Evolutionary conservation across 371 early-diverging fungal genomes (phyloP), one percentile per base, ranked within the genome.

Genomic region (Spiromyces aspiralis): DNA sequence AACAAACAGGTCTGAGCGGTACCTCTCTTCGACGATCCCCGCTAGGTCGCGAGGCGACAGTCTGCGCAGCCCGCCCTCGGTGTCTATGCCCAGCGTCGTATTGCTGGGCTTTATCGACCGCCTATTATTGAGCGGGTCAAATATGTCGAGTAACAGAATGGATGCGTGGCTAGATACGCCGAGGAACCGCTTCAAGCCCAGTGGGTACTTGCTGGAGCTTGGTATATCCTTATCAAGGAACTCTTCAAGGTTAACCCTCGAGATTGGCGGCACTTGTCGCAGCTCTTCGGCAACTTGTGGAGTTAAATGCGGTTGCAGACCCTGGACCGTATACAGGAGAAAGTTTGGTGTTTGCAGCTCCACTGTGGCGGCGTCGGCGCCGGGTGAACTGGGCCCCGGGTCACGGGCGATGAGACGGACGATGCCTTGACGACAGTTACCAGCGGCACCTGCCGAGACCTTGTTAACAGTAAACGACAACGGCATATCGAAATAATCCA

Each of bases 301-400:
- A 21, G 82, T 70, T 56, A 85, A 63, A 53, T 86, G 87, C 26
- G 84, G 84, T 12, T 82, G 80, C 3, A 83, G 70, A 4, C 84
- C 87, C 26, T 77, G 76, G 43, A 74, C 57, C 4, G 83, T 81
- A 60, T 82, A 80, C 47, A 77, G 72, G 48, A 86, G 55, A 62
- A 77, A 84, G 12, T 73, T 73, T 25, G 87, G 87, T 16, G 87
- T 86, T 52, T 79, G 55, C 23, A 80, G 23, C 4, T 20, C 43
- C 19, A 44, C 27, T 35, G 6, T 35, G 35, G 35, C 16, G 6
- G 35, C 16, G 16, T 35, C 35, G 16, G 35, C 16, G 16, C 10
- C 16, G 35, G 35, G n/a, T n/a, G n/a, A n/a, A n/a, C n/a, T n/a
- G n/a, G n/a, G n/a, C n/a, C n/a, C n/a, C n/a, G n/a, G n/a, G n/a